phyloP scores from a whole-genome alignment of 257 asterid genomes.

The Plantago ovata region DNA sequence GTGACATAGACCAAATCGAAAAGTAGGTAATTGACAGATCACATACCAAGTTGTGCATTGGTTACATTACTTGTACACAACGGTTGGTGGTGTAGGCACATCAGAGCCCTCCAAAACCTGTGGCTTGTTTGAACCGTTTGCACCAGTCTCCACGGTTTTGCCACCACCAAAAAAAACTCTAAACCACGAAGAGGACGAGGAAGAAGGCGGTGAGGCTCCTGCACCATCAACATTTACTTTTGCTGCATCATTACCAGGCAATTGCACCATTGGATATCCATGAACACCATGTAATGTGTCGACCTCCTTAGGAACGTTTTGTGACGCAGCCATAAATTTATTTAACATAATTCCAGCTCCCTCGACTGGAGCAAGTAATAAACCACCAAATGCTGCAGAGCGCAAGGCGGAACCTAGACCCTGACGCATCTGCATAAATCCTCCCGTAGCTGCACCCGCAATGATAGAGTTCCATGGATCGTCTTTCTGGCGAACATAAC shows the following conservation, averaged over 20 bases:
- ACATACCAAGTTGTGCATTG: conserved; percentile 26
- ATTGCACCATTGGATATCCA: conserved; percentile 56
- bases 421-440: conserved; percentile 80
- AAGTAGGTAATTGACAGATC: conserved; percentile 3
- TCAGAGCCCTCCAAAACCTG: conserved; percentile 92
- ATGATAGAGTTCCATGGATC: conserved; percentile 92
- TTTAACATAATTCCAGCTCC: conserved; percentile 86
- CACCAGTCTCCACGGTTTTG: conserved; percentile 47
- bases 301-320: conserved; percentile 61
- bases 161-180: conserved; percentile 71
- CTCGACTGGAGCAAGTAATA: conserved; percentile 74
- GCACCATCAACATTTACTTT: conserved; percentile 43
- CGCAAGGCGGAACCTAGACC: conserved; percentile 69
- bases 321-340: conserved; percentile 55
- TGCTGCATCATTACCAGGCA: conserved; percentile 67
- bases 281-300: conserved; percentile 40
- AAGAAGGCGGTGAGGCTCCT: conserved; percentile 26
- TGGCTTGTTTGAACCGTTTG: conserved; percentile 64
- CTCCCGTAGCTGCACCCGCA: conserved; percentile 96
- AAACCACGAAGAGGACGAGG: conserved; percentile 66
- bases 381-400: conserved; percentile 75
- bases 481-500: conserved; percentile 82
- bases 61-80: conserved; percentile 63
- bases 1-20: background rate
- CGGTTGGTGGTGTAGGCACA: conserved; percentile 83